Evolutionary conservation across 1,284 basidiomycete genomes (phyloP).

Genomic region (Naganishia cerealis): DNA sequence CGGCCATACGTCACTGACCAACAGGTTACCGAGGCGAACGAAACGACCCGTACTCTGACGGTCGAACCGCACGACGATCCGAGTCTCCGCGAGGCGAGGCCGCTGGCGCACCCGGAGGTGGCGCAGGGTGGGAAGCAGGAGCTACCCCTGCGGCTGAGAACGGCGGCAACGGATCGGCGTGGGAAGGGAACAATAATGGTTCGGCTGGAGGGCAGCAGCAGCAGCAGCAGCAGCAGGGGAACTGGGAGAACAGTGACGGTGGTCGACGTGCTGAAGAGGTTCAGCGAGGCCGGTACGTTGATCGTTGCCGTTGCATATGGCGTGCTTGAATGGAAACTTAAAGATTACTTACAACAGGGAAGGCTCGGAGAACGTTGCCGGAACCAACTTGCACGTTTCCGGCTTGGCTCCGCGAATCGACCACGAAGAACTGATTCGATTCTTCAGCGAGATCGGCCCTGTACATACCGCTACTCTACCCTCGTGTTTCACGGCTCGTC

Average conservation of each 20-base stretch:
- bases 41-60: conserved; percentile 33
- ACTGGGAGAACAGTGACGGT: conserved; percentile 9
- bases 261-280: conserved; percentile 29
- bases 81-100: conserved; percentile 21
- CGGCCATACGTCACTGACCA: conserved; percentile 1
- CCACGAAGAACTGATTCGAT: conserved; percentile 79
- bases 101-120: background rate
- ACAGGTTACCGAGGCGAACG: conserved; percentile 33
- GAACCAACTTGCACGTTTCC: conserved; percentile 95
- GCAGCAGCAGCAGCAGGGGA: conserved; percentile 9
- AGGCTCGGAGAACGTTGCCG: conserved; percentile 63
- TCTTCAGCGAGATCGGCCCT: conserved; percentile 83
- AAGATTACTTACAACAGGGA: conserved; percentile 36
- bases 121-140: conserved; percentile 14
- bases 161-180: background rate
- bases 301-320: background rate
- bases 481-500: background rate
- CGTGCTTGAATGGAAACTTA: background rate
- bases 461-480: conserved; percentile 57
- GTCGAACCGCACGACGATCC: conserved; percentile 29
- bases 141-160: conserved; percentile 8
- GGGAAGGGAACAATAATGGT: conserved; percentile 12
- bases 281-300: conserved; percentile 19
- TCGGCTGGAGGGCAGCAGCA: conserved; percentile 5
- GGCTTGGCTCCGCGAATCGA: conserved; percentile 77